Evolutionary conservation across 371 early-diverging fungal genomes (phyloP).

Genomic region (Entomophthora muscae): DNA sequence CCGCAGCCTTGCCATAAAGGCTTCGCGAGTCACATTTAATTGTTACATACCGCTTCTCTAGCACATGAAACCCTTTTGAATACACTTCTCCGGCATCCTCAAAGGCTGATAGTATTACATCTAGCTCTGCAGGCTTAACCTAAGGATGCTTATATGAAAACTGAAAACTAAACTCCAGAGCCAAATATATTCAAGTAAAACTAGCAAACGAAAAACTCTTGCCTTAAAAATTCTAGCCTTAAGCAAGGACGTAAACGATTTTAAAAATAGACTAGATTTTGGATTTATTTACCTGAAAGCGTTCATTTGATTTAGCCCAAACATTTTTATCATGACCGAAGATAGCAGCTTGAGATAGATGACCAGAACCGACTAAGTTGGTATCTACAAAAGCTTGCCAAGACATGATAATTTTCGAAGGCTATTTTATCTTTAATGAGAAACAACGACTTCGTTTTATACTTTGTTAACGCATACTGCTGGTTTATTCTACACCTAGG

Average conservation of each 20-base stretch:
- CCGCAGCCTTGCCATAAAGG: slow-evolving; percentile 2
- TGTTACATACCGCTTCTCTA: not conserved
- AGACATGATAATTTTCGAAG: slow-evolving; percentile 5
- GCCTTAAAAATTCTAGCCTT: no score
- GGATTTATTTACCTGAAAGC: slow-evolving; percentile 4
- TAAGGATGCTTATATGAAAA: no score
- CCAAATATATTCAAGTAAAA: no score
- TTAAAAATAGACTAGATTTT: no score
- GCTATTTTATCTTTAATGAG: no score
- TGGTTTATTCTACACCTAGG: no score
- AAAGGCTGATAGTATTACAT: not conserved
- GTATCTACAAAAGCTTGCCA: slow-evolving; percentile 10
- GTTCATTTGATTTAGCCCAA: slow-evolving; percentile 6
- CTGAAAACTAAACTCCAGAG: no score
- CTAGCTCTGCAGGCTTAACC: not conserved
- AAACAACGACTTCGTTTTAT: no score
- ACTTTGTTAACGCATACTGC: no score
- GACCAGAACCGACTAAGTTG: slow-evolving; percentile 1
- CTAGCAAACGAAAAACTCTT: no score
- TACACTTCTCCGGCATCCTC: not conserved
- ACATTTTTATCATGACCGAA: not conserved
- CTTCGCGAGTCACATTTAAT: slow-evolving; percentile 1
- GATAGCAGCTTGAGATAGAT: slow-evolving; percentile 2
- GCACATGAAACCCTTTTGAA: not conserved
- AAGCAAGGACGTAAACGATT: no score